Evolutionary conservation across 345 rosid genomes (phyloP).

Genomic region (Dovyalis caffra): DNA sequence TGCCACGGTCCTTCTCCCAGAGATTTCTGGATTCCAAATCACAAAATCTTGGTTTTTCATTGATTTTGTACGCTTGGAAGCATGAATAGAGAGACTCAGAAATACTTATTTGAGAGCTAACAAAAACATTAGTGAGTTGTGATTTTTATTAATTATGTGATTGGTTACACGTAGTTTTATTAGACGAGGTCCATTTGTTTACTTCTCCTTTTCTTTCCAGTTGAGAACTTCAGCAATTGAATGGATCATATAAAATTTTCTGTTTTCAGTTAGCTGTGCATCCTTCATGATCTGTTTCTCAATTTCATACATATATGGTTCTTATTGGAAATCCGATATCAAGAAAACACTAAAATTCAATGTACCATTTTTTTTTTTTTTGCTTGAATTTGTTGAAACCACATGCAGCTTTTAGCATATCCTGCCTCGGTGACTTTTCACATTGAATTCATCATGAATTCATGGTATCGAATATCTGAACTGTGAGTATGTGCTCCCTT

Average conservation of each 20-base stretch:
- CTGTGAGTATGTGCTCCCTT: conserved; percentile 5
- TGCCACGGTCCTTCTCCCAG: conserved; percentile 62
- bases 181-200: conserved; percentile 26
- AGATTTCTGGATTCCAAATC: conserved; percentile 58
- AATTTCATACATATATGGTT: conserved; percentile 5
- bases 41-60: conserved; percentile 68
- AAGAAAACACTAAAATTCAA: not conserved
- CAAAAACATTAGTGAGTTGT: conserved; percentile 43
- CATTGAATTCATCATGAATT: not conserved
- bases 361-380: not conserved
- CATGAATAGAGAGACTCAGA: conserved; percentile 55
- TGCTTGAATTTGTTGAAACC: conserved; percentile 5
- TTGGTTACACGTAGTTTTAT: conserved; percentile 39
- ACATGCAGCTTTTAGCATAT: conserved; percentile 6
- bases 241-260: conserved; percentile 33
- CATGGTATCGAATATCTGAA: not conserved
- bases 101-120: conserved; percentile 43
- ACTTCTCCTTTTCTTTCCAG: conserved; percentile 16
- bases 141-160: conserved; percentile 44
- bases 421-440: not conserved
- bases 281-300: conserved; percentile 18
- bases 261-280: conserved; percentile 25
- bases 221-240: conserved; percentile 31
- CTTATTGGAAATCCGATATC: not conserved
- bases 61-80: conserved; percentile 90